phyloP scores from a whole-genome alignment of 495 filamentous ascomycete genomes.

The Barbatosphaeria neglecta region DNA sequence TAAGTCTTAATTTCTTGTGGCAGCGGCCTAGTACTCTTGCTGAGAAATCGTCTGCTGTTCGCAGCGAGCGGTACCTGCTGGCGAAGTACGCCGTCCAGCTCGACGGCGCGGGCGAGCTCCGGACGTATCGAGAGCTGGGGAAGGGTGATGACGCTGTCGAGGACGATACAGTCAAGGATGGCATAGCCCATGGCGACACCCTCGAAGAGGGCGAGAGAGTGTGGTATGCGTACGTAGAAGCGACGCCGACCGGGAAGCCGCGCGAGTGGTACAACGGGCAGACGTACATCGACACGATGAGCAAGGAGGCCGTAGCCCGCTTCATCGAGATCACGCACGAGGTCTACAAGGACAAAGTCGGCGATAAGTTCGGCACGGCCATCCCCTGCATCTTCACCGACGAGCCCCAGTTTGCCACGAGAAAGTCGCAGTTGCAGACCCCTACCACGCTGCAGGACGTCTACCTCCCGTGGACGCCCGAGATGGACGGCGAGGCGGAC shows the following conservation, averaged over 20 bases:
- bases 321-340: constrained; percentile 16
- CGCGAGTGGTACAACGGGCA: constrained; percentile 14
- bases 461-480: constrained; percentile 12
- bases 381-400: constrained; percentile 16
- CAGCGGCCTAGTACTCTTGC: too few relatives aligned
- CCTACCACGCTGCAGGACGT: constrained; percentile 5
- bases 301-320: constrained; percentile 6
- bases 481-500: constrained; percentile 3
- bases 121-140: background rate
- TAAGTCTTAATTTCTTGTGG: too few relatives aligned
- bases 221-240: constrained; percentile 14
- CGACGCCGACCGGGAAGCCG: constrained; percentile 1
- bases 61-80: constrained; percentile 3
- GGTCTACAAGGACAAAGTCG: constrained; percentile 10
- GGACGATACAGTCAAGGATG: too few relatives aligned
- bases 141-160: constrained; percentile 2
- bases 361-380: constrained; percentile 10
- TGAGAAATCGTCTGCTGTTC: too few relatives aligned
- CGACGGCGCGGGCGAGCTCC: constrained; percentile 7
- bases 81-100: constrained; percentile 6
- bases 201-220: constrained; percentile 1
- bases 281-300: constrained; percentile 15
- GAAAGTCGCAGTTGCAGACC: constrained; percentile 8
- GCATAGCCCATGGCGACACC: too few relatives aligned
- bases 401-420: constrained; percentile 13